Base-by-base conservation (phyloP, 148 eudicot genomes). In the Vaccinium vitisidaea region DNA sequence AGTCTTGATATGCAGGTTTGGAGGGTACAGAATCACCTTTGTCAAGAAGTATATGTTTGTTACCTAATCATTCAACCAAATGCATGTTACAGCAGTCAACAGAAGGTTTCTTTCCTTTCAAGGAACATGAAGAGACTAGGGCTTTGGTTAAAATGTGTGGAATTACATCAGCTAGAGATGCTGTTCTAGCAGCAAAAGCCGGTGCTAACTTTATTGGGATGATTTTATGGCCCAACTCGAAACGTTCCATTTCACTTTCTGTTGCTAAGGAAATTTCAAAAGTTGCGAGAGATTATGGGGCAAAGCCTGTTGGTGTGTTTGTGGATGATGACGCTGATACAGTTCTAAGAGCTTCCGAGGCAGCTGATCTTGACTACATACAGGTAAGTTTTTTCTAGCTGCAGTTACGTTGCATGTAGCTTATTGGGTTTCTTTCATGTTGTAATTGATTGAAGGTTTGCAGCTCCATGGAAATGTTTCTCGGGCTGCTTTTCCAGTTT, bases 221-320 rank as follows among this genome's bases (percentile, higher is more conserved):
- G 98, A 97, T 97, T 81, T 13, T 97, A 23, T 95, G 98, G 99
- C 98, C 99, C 9, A 90, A 94, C 77, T 95, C 98, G n/a, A 97
- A 93, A 87, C 96, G 97, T 39, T 95, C 98, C 3, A 87, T 97
- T 82, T 91, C 98, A 73, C 74, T 91, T 82, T 80, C 95, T 65
- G 90, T 92, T 86, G 99, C 98, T 11, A 97, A 91, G 89, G 98
- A 95, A 78, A 95, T 97, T 54, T 97, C 98, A 27, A 88, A 90
- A 85, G 96, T 89, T 82, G 96, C 98, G 43, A 86, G 94, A 82
- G 89, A 87, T 30, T 83, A 92, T 89, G 99, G 99, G 79, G 95
- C 98, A 56, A 88, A 92, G 81, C 98, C 98, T 3, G 98, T 95
- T 87, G 99, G 98, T 32, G 99, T 97, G 14, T 97, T 95, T 90